phyloP scores from a whole-genome alignment of 148 eudicot species.

The Bassia scoparia region DNA sequence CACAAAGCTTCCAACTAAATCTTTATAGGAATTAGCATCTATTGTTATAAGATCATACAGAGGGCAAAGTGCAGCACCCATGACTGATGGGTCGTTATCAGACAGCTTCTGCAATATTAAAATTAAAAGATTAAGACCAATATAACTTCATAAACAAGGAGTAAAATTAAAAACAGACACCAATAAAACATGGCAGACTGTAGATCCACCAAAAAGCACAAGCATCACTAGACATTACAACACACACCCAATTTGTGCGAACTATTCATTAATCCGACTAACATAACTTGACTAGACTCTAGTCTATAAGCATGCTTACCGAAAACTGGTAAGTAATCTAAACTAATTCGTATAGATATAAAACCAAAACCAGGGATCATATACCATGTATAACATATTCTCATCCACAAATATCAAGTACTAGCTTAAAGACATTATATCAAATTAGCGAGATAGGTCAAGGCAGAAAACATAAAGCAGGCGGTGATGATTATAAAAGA shows the following conservation, averaged over 20 bases:
- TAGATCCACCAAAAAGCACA: neutral
- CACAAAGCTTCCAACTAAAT: slow-evolving; percentile 83
- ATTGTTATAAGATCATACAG: slow-evolving; percentile 68
- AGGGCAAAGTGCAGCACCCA: slow-evolving; percentile 94
- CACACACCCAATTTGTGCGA: neutral
- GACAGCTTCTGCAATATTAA: slow-evolving; percentile 68
- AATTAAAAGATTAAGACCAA: neutral
- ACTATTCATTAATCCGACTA: neutral
- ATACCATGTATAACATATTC: neutral
- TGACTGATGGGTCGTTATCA: slow-evolving; percentile 97
- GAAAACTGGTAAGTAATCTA: neutral
- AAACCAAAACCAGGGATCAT: neutral
- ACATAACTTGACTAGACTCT: neutral
- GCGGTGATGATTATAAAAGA: neutral
- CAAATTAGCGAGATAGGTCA: neutral
- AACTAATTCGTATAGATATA: neutral
- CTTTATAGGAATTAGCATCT: slow-evolving; percentile 77
- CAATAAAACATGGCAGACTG: neutral
- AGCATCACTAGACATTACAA: slow-evolving; percentile 4
- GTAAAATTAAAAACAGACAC: neutral
- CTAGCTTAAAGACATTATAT: no score
- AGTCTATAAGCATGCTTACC: neutral
- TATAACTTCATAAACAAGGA: neutral
- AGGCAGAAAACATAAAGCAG: neutral
- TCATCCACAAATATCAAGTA: neutral